Base-by-base conservation (phyloP, 176 grass and related monocot genomes). In the Sorghum bicolor region DNA sequence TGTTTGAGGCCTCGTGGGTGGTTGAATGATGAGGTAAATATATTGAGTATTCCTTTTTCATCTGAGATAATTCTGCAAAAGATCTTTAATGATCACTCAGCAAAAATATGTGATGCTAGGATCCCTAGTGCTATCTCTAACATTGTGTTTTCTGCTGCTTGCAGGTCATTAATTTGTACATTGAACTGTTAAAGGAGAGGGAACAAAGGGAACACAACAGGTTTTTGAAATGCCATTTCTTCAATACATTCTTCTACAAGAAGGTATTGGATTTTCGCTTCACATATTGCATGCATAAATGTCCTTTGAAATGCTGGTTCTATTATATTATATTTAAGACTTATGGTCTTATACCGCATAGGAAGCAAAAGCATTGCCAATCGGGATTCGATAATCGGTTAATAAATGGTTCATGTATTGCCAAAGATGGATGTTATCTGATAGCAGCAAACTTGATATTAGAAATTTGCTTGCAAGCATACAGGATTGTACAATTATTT, bases 141-240 rank as follows among this genome's bases (percentile, higher is more conserved):
- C 63, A 26, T 32, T 61, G 19, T 67, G 22, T 62, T 65, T 66
- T 77, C 30, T 8, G 14, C 52, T 60, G 74, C 75, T 78, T 88
- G 48, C 52, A 97, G 91, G 89, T 94, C 66, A 97, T 97, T 60
- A 97, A 97, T 87, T 55, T 97, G 39, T 97, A 97, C 60, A 80
- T 97, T 85, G 91, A 91, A 83, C 81, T 97, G 76, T 80, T 97
- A 40, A 92, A 97, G 70, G 89, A 97, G 81, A 89, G 94, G 73
- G 94, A 88, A 80, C 78, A 80, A 86, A 92, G 85, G 87, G 84
- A 97, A n/a, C 82, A 87, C 6, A 2, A 61, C 32, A 86, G 75
- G 67, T 97, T 94, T 80, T 80, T 92, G 29, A 97, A 83, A 86
- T 97, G 94, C 40, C 94, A 97, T 77, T 97, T 97, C 89, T 97